phyloP scores from a whole-genome alignment of 2,329 filamentous ascomycete species.

The Epichloe typhina region DNA sequence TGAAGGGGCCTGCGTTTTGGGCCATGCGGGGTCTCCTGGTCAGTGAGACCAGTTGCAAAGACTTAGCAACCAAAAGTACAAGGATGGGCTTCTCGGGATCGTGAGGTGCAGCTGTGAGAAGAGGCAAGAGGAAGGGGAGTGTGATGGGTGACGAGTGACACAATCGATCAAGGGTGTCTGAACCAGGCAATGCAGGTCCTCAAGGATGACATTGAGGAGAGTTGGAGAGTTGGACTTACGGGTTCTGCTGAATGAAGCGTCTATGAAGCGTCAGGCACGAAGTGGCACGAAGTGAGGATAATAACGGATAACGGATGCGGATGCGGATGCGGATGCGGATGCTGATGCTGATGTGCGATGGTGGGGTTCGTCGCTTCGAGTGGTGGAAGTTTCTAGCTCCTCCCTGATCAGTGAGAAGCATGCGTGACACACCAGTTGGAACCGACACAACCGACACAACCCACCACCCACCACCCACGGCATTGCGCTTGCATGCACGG shows the following conservation, averaged over 20 bases:
- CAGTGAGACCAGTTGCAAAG: not conserved
- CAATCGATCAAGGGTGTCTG: not conserved
- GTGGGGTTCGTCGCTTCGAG: not conserved
- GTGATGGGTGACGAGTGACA: not conserved
- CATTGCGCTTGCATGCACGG: not conserved
- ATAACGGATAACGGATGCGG: not conserved
- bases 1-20: not conserved
- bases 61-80: not conserved
- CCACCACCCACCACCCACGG: too few relatives aligned
- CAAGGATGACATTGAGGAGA: not conserved
- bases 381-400: conserved; percentile 13
- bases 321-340: not conserved
- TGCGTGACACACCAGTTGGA: not conserved
- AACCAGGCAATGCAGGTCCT: too few relatives aligned
- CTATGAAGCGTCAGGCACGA: not conserved
- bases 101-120: not conserved
- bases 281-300: too few relatives aligned
- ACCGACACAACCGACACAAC: too few relatives aligned
- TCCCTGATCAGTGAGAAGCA: not conserved
- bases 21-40: not conserved
- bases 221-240: not conserved
- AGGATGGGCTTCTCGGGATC: not conserved
- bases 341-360: not conserved
- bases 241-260: not conserved
- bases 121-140: not conserved